Evolutionary conservation across 805 yeast genomes (phyloP), one percentile per base, ranked within the genome.

Genomic region (Maudiozyma saulgeensis): DNA sequence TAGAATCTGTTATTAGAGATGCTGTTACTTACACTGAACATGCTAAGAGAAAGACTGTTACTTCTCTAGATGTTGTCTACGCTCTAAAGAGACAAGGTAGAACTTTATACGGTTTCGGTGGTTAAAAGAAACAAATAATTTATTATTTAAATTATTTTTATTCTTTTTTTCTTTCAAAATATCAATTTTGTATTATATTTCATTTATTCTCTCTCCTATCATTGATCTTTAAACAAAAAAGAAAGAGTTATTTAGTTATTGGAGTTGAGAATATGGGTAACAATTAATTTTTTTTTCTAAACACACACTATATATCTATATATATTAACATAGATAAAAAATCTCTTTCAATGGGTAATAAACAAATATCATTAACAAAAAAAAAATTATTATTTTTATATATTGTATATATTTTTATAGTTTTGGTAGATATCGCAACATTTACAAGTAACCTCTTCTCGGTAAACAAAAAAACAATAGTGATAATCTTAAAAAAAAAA

Each of bases 31-130:
- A 91, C 81, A 91, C 98, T 62, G 98, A 91, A 79, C 97, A 91
- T 84, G 98, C 98, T 67, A 91, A 91, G 91, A 88, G 98, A 84
- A 91, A 91, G 89, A 91, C 99, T 59, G 98, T 91, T 67, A 91
- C 99, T 63, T 90, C 99, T 56, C 82, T 91, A 69, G 99, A 91
- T 72, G 98, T 91, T 63, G 97, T 91, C 67, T 91, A 91, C 75
- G 98, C 98, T 67, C 86, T 91, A 77, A 91, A 91, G 91, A 89
- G 98, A 84, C 97, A 93, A 81, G 99, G 99, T 71, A 87, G 98
- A 79, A 91, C 98, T 78, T 84, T 91, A 74, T 91, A 91, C 74
- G 98, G 98, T 89, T 91, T 91, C 86, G 97, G 97, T 80, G 96
- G 96, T 84, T 91, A 84, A 80, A 13, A 39, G 25, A 19, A 23